Percentiles rank a stretch among this genome's conserved stretches.
Evolutionary conservation across 1,284 basidiomycete species (phyloP).

Genomic region (Heterobasidion parviporum): DNA sequence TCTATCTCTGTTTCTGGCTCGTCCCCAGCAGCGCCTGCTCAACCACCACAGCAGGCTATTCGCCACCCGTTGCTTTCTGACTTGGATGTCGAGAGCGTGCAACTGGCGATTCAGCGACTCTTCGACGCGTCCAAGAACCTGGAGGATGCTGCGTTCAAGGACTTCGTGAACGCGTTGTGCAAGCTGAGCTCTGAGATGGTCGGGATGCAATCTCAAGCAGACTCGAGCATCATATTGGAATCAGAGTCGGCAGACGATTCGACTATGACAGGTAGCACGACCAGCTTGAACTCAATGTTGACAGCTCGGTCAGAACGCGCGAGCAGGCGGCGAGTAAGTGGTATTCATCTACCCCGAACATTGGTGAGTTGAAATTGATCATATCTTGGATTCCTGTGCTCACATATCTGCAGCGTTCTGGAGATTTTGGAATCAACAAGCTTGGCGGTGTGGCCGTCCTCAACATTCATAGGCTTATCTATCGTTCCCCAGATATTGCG

Average conservation of each 20-base stretch:
- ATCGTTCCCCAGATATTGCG: constrained; percentile 70
- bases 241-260: constrained; percentile 35
- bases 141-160: constrained; percentile 75
- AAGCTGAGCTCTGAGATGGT: constrained; percentile 86
- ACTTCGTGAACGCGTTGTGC: constrained; percentile 80
- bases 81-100: constrained; percentile 68
- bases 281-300: constrained; percentile 22
- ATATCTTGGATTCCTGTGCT: neutral
- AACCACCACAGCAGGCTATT: constrained; percentile 7
- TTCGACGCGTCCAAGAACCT: constrained; percentile 82
- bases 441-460: constrained; percentile 72
- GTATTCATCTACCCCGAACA: constrained; percentile 72
- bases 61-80: constrained; percentile 65
- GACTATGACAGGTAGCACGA: constrained; percentile 13
- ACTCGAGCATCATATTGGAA: constrained; percentile 23
- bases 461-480: constrained; percentile 83
- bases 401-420: constrained; percentile 44
- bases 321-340: constrained; percentile 73
- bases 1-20: constrained; percentile 2
- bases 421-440: constrained; percentile 84
- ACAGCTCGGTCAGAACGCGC: constrained; percentile 35
- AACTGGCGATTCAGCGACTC: constrained; percentile 65
- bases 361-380: constrained; percentile 39
- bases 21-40: neutral
- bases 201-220: constrained; percentile 55